Percentiles rank a stretch among this genome's conserved stretches.
phyloP scores from a whole-genome alignment of 2,329 filamentous ascomycete genomes.

The Epichloe sp. region DNA sequence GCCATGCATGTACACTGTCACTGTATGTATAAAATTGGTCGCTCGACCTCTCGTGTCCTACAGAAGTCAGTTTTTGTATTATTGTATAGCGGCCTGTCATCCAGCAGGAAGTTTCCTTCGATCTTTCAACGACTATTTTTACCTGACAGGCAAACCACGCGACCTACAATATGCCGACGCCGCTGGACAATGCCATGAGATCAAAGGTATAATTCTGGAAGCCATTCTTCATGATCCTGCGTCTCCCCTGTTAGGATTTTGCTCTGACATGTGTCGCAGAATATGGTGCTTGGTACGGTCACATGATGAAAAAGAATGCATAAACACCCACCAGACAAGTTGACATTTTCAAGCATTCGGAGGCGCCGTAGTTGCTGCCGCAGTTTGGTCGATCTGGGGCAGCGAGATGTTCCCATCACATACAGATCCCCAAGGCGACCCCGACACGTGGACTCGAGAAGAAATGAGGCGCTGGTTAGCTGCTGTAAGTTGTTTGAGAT shows the following conservation, averaged over 20 bases:
- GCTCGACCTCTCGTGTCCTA: no score
- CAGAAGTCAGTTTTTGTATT: no score
- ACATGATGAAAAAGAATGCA: background rate
- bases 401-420: slow-evolving; percentile 67
- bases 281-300: slow-evolving; percentile 53
- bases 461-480: slow-evolving; percentile 73
- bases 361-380: slow-evolving; percentile 67
- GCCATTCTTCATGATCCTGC: no score
- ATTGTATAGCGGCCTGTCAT: no score
- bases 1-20: no score
- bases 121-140: no score
- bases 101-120: no score
- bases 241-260: background rate
- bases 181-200: slow-evolving; percentile 53
- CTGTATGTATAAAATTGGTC: background rate
- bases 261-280: slow-evolving; percentile 31
- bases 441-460: slow-evolving; percentile 58
- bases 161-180: slow-evolving; percentile 45
- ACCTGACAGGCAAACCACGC: slow-evolving; percentile 10
- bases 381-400: slow-evolving; percentile 76
- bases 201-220: slow-evolving; percentile 42
- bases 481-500: slow-evolving; percentile 42
- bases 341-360: slow-evolving; percentile 50
- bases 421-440: slow-evolving; percentile 65
- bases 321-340: background rate